Base-by-base conservation (phyloP, 2,329 filamentous ascomycete species). In the Aspergillus fructus region DNA sequence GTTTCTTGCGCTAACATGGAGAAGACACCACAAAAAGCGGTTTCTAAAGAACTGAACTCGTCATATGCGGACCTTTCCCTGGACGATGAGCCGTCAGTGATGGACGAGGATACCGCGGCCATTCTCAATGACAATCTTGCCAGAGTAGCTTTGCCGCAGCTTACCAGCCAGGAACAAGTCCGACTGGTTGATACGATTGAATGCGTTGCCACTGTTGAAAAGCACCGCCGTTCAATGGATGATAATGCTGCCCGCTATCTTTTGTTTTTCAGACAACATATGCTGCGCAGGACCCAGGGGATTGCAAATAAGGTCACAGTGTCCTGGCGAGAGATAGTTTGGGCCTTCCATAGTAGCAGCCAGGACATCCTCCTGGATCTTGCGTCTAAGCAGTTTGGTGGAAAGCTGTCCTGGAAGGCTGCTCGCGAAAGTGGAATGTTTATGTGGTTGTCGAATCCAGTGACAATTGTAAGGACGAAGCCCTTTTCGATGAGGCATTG, bases 321-420 rank as follows among this genome's bases (percentile, higher is more conserved):
- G 41, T 81, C 81, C 5, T 86, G 83, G 83, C 74, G 76, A 68
- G 76, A 78, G 53, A 78, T 77, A 43, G 74, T 76, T 19, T 78
- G 76, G 76, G 76, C 76, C 27, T 77, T 76, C 48, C 72, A 78
- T 59, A 78, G 75, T 51, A 72, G 66, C 33, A 78, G 91, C 59
- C 94, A 99, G 73, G 93, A 97, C 69, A 93, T 97, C 40, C 78
- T 97, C 17, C 80, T 89, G 1, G 91, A 96, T 71, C 87, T 96
- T 65, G 89, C 96, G 9, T 86, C 87, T 11, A 81, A 85, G 19
- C 91, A 96, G 66, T 92, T 89, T 65, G 89, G 92, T 62, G 88
- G 89, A 1, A 88, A 85, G 58, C 82, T 97, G 78, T 78, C 88
- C 6, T 99, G 94, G 94, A 84, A 89, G 61, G 84, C 93, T 66